Evolutionary conservation across 2,329 filamentous ascomycete species (phyloP).

Genomic region (Colletotrichum tofieldiae): DNA sequence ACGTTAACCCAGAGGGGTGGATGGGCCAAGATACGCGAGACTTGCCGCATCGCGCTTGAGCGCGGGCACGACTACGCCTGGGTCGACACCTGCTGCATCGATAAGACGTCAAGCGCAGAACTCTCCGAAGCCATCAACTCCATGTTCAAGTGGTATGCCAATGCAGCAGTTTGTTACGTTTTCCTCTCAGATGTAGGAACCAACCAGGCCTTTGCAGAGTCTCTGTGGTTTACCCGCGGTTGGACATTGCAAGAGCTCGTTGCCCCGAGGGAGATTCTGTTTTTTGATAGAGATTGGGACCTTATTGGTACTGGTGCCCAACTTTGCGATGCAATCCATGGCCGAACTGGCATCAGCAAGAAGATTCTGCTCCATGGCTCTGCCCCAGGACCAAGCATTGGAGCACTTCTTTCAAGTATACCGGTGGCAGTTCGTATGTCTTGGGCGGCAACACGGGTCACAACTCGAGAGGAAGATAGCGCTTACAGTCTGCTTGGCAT

Average conservation of each 20-base stretch:
- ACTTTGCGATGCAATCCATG: background rate
- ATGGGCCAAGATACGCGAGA: background rate
- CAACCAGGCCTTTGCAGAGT: background rate
- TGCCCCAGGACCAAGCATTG: background rate
- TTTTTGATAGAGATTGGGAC: background rate
- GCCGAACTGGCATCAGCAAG: background rate
- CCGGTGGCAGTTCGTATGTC: conserved; percentile 44
- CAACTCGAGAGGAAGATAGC: conserved; percentile 45
- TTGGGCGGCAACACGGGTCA: conserved; percentile 47
- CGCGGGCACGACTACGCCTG: conserved; percentile 1
- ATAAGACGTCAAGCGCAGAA: conserved; percentile 1
- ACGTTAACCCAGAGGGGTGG: background rate
- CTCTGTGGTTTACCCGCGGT: background rate
- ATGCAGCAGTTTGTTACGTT: background rate
- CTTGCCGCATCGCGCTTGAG: background rate
- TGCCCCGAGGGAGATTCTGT: background rate
- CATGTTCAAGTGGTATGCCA: conserved; percentile 11
- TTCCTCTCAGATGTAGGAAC: background rate
- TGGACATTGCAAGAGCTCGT: conserved; percentile 3
- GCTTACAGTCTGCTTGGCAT: conserved; percentile 49
- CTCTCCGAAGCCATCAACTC: background rate
- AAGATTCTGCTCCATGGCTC: background rate
- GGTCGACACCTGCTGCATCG: conserved; percentile 1
- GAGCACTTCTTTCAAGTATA: background rate
- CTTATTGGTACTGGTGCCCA: background rate